phyloP scores from a whole-genome alignment of 768 basidiomycete genomes.

The Mycena rebaudengoi region DNA sequence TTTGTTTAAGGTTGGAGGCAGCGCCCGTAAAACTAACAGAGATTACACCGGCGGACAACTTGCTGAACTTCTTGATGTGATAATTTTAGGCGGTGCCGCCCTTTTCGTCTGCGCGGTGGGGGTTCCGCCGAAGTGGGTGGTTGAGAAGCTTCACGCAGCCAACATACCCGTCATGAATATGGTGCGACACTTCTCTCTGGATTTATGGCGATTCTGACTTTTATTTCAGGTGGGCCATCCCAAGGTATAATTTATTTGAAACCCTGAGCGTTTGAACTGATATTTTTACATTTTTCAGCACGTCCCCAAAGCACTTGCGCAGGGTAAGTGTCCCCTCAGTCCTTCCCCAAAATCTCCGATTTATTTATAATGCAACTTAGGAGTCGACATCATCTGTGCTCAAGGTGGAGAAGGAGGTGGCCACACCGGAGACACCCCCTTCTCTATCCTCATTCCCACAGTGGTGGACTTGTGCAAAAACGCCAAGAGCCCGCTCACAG shows the following conservation, averaged over 20 bases:
- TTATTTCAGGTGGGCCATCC: constrained; percentile 87
- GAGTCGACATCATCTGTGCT: constrained; percentile 92
- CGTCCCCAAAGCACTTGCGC: constrained; percentile 76
- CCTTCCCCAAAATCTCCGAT: neutral
- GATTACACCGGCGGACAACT: constrained; percentile 87
- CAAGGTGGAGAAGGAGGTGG: constrained; percentile 91
- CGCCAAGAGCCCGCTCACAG: constrained; percentile 78
- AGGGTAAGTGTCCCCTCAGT: constrained; percentile 49
- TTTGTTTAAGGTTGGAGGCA: constrained; percentile 84
- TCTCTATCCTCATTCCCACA: constrained; percentile 83
- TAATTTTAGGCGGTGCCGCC: constrained; percentile 75
- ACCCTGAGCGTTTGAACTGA: constrained; percentile 2
- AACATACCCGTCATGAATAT: constrained; percentile 84
- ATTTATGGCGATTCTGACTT: no score
- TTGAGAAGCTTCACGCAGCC: constrained; percentile 83
- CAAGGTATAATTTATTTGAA: constrained; percentile 55
- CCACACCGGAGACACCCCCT: constrained; percentile 85
- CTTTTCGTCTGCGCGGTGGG: constrained; percentile 88
- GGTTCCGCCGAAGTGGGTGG: constrained; percentile 83
- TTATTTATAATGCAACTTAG: constrained; percentile 39
- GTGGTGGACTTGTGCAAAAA: constrained; percentile 81
- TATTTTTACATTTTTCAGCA: constrained; percentile 55
- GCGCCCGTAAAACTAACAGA: constrained; percentile 85
- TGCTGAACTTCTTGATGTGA: constrained; percentile 80
- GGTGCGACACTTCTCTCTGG: neutral